A percentile compares a stretch with the other conserved stretches of the same genome.
Evolutionary conservation across 805 yeast genomes (phyloP).

Genomic region (Hanseniaspora jakobsenii): DNA sequence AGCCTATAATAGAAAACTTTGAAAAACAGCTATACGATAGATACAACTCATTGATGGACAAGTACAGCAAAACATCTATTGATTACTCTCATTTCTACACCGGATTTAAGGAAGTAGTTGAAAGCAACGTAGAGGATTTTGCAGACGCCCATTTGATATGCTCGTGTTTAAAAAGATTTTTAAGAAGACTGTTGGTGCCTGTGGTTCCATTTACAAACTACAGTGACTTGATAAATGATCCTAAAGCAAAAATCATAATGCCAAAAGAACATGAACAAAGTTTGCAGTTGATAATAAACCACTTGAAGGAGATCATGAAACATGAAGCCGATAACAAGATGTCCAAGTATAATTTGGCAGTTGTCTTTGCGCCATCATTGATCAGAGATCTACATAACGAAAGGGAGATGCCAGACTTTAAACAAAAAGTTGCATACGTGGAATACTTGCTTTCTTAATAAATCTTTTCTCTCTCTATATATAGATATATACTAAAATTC

Average conservation of each 20-base stretch:
- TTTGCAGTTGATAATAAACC: conserved; percentile 46
- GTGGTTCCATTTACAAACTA: conserved; percentile 61
- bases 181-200: conserved; percentile 76
- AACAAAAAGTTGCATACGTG: conserved; percentile 61
- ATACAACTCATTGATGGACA: conserved; percentile 25
- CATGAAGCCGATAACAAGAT: conserved; percentile 54
- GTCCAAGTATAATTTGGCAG: conserved; percentile 71
- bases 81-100: conserved; percentile 2
- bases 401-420: conserved; percentile 76
- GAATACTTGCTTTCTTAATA: conserved; percentile 47
- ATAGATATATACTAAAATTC: too few relatives aligned
- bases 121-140: conserved; percentile 28
- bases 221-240: conserved; percentile 16
- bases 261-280: conserved; percentile 60
- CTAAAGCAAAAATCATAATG: conserved; percentile 37
- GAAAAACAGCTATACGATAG: conserved; percentile 23
- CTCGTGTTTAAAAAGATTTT: conserved; percentile 73
- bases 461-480: conserved; percentile 24
- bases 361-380: conserved; percentile 90
- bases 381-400: conserved; percentile 69
- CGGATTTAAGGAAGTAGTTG: conserved; percentile 7
- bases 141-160: conserved; percentile 82
- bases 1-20: conserved; percentile 34
- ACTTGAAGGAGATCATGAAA: conserved; percentile 48
- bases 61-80: neutral